Evolutionary conservation across 2,329 filamentous ascomycete genomes (phyloP), one percentile per base, ranked within the genome.

Genomic region (Neospermospora avenae): DNA sequence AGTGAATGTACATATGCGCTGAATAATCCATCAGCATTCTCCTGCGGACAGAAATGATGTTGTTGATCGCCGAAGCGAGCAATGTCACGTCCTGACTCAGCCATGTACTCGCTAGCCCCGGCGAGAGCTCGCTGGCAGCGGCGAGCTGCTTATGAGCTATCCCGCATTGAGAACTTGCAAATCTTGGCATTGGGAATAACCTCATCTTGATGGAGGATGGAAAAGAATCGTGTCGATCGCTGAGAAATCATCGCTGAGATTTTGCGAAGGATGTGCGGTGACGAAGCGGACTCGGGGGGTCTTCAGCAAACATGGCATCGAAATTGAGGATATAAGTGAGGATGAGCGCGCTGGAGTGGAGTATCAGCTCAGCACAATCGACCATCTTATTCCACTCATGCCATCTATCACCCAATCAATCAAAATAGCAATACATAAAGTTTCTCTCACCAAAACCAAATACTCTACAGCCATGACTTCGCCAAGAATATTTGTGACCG

Each of bases 401-500:
- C 28, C 28, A 31, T 31, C 28, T 31, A 31, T 31, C 39, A 8
- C 39, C 20, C 39, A 42, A 20, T 42, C 39, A 42, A 41, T 20
- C 3, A 20, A n/a, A 8, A 42, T 11, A 20, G 4, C 14, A 41
- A 16, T 41, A n/a, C 34, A n/a, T 3, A 42, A 8, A 20, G 7
- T 42, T 42, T 42, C 39, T 3, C 10, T 20, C 39, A 8, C 35
- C 28, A 7, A 48, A n/a, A 10, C 49, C 6, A 8, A n/a, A 31
- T 4, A 16, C 28, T 8, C 28, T 20, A 10, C 13, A 28, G 42
- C 25, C 35, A 58, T 58, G 55, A 52, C 62, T 41, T 10, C 58
- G 14, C 63, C 64, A 34, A 63, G 55, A 59, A 51, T 69, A 24
- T 68, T 69, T 53, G 58, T 69, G 2, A 67, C 63, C 4, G 67